Evolutionary conservation across 345 rosid species (phyloP).

Genomic region (Garcia nutans): DNA sequence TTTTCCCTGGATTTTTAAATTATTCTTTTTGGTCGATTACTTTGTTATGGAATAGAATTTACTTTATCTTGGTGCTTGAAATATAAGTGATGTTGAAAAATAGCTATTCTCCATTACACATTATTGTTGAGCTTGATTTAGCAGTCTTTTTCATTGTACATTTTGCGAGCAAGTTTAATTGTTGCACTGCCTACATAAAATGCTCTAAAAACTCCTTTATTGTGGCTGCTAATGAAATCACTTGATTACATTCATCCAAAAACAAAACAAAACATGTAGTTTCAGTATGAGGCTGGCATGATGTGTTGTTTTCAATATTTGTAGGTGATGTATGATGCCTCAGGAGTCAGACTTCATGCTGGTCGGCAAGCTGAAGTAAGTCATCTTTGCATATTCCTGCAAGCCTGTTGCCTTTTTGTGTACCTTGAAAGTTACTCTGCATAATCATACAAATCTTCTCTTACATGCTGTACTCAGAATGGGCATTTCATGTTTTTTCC

Average conservation of each 20-base stretch:
- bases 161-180: background rate
- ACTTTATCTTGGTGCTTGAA: background rate
- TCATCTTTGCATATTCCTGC: conserved; percentile 7
- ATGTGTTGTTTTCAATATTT: conserved; percentile 6
- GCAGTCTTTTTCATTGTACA: background rate
- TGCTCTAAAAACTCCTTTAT: background rate
- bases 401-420: conserved; percentile 9
- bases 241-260: background rate
- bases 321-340: conserved; percentile 98
- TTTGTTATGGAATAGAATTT: background rate
- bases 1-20: background rate
- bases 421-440: background rate
- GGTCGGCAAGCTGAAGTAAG: conserved; percentile 98
- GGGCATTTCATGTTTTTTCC: conserved; percentile 15
- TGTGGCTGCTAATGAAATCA: background rate
- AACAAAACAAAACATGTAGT: background rate
- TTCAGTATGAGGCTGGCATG: background rate
- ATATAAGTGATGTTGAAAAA: background rate
- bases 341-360: conserved; percentile 94
- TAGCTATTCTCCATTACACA: background rate
- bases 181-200: background rate
- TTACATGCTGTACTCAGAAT: background rate
- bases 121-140: background rate
- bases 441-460: background rate
- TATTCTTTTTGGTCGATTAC: too few species aligned